phyloP scores from a whole-genome alignment of 176 grass and related monocot genomes.

The Echinochloa phyllopogon region DNA sequence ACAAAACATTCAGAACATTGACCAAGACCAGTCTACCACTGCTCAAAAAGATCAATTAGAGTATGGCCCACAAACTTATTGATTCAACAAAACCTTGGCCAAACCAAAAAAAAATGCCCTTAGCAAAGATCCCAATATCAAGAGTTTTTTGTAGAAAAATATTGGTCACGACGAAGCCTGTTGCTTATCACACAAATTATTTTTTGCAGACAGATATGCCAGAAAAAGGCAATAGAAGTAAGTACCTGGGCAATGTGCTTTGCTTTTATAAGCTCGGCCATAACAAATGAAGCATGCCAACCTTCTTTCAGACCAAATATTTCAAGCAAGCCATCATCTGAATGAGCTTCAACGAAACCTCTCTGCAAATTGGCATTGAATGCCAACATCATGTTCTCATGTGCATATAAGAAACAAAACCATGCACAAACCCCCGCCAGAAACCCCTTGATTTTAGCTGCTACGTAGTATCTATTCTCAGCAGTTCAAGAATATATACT shows the following conservation, averaged over 20 bases:
- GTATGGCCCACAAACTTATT: not conserved
- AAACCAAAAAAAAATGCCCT: not conserved
- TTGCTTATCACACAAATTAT: conserved; percentile 12
- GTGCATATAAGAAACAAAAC: conserved; percentile 17
- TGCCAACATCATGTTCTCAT: conserved; percentile 6
- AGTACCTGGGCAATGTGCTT: conserved; percentile 94
- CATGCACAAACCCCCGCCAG: not conserved
- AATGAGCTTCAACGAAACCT: conserved; percentile 85
- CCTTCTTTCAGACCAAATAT: conserved; percentile 99
- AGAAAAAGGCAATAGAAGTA: not conserved
- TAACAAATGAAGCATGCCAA: conserved; percentile 97
- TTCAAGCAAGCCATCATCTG: conserved; percentile 94
- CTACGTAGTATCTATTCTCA: not conserved
- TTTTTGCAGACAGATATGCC: not conserved
- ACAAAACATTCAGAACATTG: not conserved
- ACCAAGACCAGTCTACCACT: not conserved
- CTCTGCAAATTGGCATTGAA: conserved; percentile 54
- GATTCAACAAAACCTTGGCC: not conserved
- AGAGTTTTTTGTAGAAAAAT: not conserved
- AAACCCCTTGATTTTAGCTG: not conserved
- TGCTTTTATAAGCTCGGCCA: conserved; percentile 94
- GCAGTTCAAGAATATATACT: not conserved
- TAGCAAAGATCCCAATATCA: not conserved
- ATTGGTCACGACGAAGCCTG: not conserved
- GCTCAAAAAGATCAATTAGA: not conserved